Base-by-base conservation (phyloP, 495 filamentous ascomycete genomes). In the Penicillium soppii region DNA sequence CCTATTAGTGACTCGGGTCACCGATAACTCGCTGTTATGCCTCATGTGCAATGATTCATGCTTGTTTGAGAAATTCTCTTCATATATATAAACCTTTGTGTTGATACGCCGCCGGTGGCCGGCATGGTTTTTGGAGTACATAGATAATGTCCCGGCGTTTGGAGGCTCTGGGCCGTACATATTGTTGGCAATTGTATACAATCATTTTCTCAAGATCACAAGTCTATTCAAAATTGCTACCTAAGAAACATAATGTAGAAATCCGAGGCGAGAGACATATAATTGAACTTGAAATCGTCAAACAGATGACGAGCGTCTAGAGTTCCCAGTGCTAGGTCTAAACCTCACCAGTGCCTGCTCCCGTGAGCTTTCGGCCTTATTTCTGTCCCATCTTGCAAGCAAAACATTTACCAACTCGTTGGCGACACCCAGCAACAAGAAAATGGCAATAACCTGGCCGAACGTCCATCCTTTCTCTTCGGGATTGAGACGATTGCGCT, bases 1-100 rank as follows among this genome's bases (percentile, higher is more conserved):
- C 73, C 6, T 76, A 76, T 55, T 76, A 57, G 45, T 40, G 23
- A 22, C 16, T 7, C 12, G 19, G 43, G 19, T 30, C 25, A 12
- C 19, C 16, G 22, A 30, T 22, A 41, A 33, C 26, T 23, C 49
- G 17, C 26, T 43, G 43, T 52, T 57, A 57, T 56, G 50, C 53
- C 50, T 61, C 48, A 61, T 59, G 54, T 53, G 58, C 42, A 38
- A 57, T 32, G 47, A 58, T 42, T 45, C 43, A 56, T 41, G 55
- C 45, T 45, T 53, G 29, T 32, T 32, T 5, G 29, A 12, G 29
- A 12, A 3, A 10, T 32, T 32, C 10, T 32, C 13, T 32, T 27
- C 4, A 32, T 12, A 32, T 12, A 32, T 32, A 32, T 12, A 32
- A 7, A n/a, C n/a, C n/a, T n/a, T n/a, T n/a, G n/a, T n/a, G n/a